phyloP scores from a whole-genome alignment of 495 filamentous ascomycete species.

The Staphylotrichum tortipilum region DNA sequence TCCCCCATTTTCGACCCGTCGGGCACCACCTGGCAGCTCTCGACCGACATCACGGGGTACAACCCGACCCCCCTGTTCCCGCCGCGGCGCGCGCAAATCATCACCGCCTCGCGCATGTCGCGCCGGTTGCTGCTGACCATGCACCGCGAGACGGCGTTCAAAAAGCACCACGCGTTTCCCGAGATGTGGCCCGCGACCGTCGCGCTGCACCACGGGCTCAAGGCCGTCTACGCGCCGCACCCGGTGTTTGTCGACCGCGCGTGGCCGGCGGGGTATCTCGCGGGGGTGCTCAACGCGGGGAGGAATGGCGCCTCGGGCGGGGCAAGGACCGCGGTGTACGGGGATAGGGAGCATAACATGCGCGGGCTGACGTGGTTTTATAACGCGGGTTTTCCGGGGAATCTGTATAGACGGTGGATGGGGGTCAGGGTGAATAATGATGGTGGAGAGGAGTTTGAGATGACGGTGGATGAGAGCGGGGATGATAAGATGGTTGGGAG shows the following conservation, averaged over 20 bases:
- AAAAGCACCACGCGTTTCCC: conserved; percentile 82
- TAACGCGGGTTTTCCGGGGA: conserved; percentile 73
- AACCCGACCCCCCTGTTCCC: conserved; percentile 51
- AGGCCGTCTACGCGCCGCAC: conserved; percentile 90
- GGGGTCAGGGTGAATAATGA: conserved; percentile 77
- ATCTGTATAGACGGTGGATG: conserved; percentile 81
- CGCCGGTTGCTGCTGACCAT: conserved; percentile 73
- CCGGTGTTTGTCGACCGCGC: conserved; percentile 82
- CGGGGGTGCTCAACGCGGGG: conserved; percentile 76
- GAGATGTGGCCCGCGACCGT: conserved; percentile 91
- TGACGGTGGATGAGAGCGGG: conserved; percentile 45
- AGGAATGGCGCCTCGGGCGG: conserved; percentile 69
- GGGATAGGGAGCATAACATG: conserved; percentile 86
- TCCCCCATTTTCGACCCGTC: conserved; percentile 91
- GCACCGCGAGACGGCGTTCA: conserved; percentile 76
- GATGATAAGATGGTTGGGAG: conserved; percentile 36
- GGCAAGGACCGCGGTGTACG: conserved; percentile 64
- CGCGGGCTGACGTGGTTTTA: conserved; percentile 89
- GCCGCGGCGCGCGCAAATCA: conserved; percentile 80
- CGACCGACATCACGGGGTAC: conserved; percentile 85
- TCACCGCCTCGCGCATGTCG: conserved; percentile 75
- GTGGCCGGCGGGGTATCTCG: conserved; percentile 77
- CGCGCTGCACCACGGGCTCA: conserved; percentile 87
- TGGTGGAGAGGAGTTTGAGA: conserved; percentile 75
- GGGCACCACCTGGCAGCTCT: conserved; percentile 78